These are phyloP conservation scores for Leishmania guyanensis DNA, from an alignment of 208 protist species.

Conservation along the genomic window DNA sequence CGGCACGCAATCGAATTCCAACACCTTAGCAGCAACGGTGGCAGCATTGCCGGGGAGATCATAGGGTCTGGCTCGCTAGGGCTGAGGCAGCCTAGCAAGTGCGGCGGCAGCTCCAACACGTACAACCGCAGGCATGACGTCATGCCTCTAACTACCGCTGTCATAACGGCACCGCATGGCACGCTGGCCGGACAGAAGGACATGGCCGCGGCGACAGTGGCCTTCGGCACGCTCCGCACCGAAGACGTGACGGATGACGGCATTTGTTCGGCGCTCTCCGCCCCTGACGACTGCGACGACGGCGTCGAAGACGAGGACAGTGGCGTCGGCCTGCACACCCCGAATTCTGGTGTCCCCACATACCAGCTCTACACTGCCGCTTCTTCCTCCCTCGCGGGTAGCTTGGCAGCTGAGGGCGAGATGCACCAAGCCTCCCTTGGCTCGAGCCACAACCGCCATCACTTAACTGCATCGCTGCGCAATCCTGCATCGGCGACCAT, in stretches of 20 bases:
- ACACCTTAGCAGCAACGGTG: conserved; percentile 22
- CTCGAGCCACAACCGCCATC: not conserved
- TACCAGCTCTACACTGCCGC: conserved; percentile 28
- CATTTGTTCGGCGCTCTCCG: conserved; percentile 40
- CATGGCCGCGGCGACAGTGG: not conserved
- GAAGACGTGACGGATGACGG: conserved; percentile 34
- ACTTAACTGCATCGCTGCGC: not conserved
- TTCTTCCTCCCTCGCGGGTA: conserved; percentile 18
- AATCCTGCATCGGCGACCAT: not conserved
- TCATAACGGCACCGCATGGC: not conserved
- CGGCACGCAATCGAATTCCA: conserved; percentile 28
- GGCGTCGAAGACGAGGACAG: conserved; percentile 13
- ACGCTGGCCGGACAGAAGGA: not conserved
- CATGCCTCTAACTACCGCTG: too few species aligned
- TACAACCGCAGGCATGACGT: not conserved
- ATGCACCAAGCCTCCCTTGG: not conserved
- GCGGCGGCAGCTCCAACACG: not conserved
- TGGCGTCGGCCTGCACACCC: not conserved
- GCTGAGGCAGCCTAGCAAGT: not conserved
- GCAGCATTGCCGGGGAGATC: not conserved
- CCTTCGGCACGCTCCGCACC: too few species aligned
- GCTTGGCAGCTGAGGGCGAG: conserved; percentile 7
- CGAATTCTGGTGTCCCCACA: conserved; percentile 3
- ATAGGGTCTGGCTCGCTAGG: not conserved
- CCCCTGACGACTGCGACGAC: conserved; percentile 20